Base-by-base conservation (phyloP, 2,329 filamentous ascomycete species). In the Apiospora saccharicola region DNA sequence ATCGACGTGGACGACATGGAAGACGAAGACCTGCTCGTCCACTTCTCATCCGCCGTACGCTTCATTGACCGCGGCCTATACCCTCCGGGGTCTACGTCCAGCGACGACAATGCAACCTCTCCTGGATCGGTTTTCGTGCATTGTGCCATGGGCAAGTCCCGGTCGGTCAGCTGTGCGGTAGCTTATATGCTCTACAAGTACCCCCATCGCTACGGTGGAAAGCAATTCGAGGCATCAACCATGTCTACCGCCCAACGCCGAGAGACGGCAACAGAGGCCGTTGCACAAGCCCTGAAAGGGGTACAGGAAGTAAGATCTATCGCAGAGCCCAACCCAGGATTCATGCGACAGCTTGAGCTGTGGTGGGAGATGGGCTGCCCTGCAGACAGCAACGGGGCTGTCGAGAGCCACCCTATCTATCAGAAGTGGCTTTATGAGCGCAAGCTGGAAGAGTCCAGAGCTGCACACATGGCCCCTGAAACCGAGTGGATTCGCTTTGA, bases 131-230 rank as follows among this genome's bases (percentile, higher is more conserved):
- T 91, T 41, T 88, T 87, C 71, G 88, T 91, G 13, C 86, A 89
- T 83, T 98, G 96, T 87, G 96, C 95, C 30, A 98, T 98, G 91
- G 96, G 96, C 70, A 97, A 97, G 84, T 98, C 95, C 46, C 93
- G 96, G 73, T 98, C 96, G 68, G 93, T 96, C 76, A 92, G 94
- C 44, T 90, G 94, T 75, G 89, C 94, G 71, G 89, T 97, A 72
- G 96, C 96, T 74, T 98, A 95, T 82, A 86, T 98, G 69, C 92
- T 98, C 75, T 91, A 89, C 82, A 89, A 88, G 76, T 87, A 90
- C 76, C 88, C 90, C 6, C 81, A 86, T 47, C 86, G 86, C 71
- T 90, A 90, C 77, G 82, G 84, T 13, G 79, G 83, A 72, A 77
- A 76, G 76, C 81, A 70, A 71, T 81, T 57, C 83, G 88, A 76